A percentile compares a stretch with the other conserved stretches of the same genome.
Conservation (phyloP, 306 rosid species). For the Aeschynomene evenia region DNA sequence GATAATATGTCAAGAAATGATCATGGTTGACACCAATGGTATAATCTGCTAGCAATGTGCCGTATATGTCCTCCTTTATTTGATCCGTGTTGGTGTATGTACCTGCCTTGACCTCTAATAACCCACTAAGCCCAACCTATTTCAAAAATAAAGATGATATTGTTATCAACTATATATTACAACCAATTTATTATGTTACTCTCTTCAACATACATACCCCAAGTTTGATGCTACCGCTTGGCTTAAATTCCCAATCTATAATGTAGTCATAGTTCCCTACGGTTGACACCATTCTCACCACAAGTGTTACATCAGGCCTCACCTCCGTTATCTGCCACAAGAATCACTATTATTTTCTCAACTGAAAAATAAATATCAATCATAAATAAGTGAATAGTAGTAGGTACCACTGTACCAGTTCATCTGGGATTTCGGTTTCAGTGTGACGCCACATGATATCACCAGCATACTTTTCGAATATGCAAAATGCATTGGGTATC, state of each 20-base stretch:
- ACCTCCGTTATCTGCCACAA: slow-evolving; percentile 36
- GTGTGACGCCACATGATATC: slow-evolving; percentile 67
- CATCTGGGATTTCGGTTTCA: not conserved
- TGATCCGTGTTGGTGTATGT: slow-evolving; percentile 31
- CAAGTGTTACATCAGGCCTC: slow-evolving; percentile 31
- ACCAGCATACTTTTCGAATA: slow-evolving; percentile 47
- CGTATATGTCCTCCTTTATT: slow-evolving; percentile 34
- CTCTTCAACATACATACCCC: slow-evolving; percentile 21
- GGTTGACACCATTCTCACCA: slow-evolving; percentile 41
- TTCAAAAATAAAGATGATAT: not conserved
- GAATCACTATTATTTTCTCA: not conserved
- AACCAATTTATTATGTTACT: not conserved
- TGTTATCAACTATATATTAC: not conserved
- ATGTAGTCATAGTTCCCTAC: slow-evolving; percentile 46
- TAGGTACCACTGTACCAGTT: not conserved
- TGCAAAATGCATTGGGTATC: slow-evolving; percentile 42
- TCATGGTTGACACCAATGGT: slow-evolving; percentile 46
- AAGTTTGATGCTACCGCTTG: slow-evolving; percentile 43
- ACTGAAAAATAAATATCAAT: not conserved
- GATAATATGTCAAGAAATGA: slow-evolving; percentile 41
- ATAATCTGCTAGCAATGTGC: slow-evolving; percentile 38
- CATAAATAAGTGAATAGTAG: not conserved
- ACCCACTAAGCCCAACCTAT: slow-evolving; percentile 41
- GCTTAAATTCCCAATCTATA: slow-evolving; percentile 48
- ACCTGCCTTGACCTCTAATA: slow-evolving; percentile 25